Percentiles rank a stretch among this genome's conserved stretches.
phyloP scores from a whole-genome alignment of 2,329 filamentous ascomycete species.

The Beauveria australis region DNA sequence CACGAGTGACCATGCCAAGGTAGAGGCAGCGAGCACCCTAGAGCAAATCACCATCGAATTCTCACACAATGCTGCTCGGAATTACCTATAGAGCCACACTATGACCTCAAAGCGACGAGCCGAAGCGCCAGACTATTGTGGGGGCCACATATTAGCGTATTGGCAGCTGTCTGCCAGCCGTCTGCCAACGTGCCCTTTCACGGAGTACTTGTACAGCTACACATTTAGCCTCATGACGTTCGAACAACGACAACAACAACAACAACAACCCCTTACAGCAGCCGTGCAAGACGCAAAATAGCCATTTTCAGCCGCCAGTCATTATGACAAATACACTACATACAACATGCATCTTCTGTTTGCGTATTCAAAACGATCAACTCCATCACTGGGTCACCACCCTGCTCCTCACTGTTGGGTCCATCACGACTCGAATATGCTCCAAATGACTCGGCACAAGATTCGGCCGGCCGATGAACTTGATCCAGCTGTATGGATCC shows the following conservation, averaged over 20 bases:
- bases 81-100: too few relatives aligned
- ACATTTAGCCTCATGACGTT: background rate
- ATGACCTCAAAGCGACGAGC: too few relatives aligned
- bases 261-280: background rate
- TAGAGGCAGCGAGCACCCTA: too few relatives aligned
- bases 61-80: too few relatives aligned
- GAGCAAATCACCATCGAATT: too few relatives aligned
- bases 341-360: background rate
- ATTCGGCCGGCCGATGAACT: constrained; percentile 6
- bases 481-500: constrained; percentile 10
- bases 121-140: background rate
- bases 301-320: background rate
- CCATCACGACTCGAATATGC: constrained; percentile 6
- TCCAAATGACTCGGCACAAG: background rate
- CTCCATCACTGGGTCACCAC: background rate
- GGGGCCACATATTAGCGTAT: background rate
- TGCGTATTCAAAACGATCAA: background rate
- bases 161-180: background rate
- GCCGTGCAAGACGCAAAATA: background rate
- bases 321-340: background rate
- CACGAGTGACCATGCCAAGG: too few relatives aligned
- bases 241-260: background rate
- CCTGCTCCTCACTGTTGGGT: background rate
- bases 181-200: background rate
- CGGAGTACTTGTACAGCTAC: background rate